A percentile compares a stretch with the other conserved stretches of the same genome.
These are phyloP conservation scores for Staphylotrichum longicolle DNA, from an alignment of 495 filamentous ascomycete genomes.

Conservation along the genomic window DNA sequence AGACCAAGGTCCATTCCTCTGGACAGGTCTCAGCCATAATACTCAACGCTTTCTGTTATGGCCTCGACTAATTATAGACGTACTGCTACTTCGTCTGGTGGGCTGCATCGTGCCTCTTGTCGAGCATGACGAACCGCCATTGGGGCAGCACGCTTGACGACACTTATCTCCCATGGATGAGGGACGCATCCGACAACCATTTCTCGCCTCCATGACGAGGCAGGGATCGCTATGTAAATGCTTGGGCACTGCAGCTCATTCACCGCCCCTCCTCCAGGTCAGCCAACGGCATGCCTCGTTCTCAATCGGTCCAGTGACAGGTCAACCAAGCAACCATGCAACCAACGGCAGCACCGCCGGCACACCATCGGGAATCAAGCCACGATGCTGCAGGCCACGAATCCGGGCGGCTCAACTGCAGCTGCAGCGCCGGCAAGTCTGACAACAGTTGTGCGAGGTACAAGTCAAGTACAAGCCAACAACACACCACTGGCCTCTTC, in stretches of 20 bases:
- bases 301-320: not conserved
- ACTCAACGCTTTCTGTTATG: too few relatives aligned
- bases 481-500: not conserved
- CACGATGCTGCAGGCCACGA: conserved; percentile 10
- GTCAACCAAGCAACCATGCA: not conserved
- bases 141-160: too few relatives aligned
- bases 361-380: not conserved
- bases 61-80: too few relatives aligned
- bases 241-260: conserved; percentile 1
- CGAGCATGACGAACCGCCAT: too few relatives aligned
- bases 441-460: too few relatives aligned
- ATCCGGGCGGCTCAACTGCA: conserved; percentile 1
- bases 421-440: not conserved
- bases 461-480: not conserved
- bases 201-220: too few relatives aligned
- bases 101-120: too few relatives aligned
- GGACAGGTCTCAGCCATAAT: too few relatives aligned
- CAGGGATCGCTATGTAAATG: not conserved
- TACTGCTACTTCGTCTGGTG: too few relatives aligned
- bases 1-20: not conserved
- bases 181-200: too few relatives aligned
- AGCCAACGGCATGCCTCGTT: not conserved
- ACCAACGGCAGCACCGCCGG: not conserved
- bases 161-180: too few relatives aligned
- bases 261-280: not conserved